Evolutionary conservation across 139 green algal species (phyloP).

Genomic region (Mesotaenium endlicherianum): DNA sequence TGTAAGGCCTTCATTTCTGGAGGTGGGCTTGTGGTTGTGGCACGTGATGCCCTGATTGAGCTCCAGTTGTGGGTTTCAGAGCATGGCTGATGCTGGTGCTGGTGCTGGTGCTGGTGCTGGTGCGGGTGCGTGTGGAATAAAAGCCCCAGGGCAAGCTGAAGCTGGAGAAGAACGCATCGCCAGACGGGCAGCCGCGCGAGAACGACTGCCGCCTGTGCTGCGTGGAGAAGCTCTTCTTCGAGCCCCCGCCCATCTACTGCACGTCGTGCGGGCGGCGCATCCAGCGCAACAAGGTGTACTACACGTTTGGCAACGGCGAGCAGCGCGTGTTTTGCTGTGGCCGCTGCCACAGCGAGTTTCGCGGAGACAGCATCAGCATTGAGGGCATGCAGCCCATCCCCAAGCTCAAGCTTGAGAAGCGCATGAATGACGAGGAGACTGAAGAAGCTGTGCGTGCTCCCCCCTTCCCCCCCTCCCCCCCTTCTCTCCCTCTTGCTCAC

Average conservation of each 20-base stretch:
- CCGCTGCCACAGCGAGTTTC: constrained; percentile 70
- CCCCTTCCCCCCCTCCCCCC: neutral
- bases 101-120: no score
- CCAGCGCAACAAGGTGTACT: constrained; percentile 75
- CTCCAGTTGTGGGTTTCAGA: no score
- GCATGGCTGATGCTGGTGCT: no score
- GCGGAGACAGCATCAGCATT: constrained; percentile 61
- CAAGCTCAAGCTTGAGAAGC: constrained; percentile 75
- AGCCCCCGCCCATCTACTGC: constrained; percentile 93
- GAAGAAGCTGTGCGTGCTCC: constrained; percentile 46
- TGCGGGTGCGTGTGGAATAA: neutral
- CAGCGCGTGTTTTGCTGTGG: constrained; percentile 76
- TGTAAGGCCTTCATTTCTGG: neutral
- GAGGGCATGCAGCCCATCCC: constrained; percentile 29
- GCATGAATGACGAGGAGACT: constrained; percentile 90
- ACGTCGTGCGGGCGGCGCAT: constrained; percentile 81
- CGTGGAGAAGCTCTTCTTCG: constrained; percentile 82
- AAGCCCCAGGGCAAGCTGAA: constrained; percentile 43
- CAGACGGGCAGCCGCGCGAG: constrained; percentile 38
- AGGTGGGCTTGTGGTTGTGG: no score
- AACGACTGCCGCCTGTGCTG: constrained; percentile 76
- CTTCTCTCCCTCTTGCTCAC: neutral
- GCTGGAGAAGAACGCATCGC: constrained; percentile 39
- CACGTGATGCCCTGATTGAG: no score
- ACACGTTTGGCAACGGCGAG: constrained; percentile 9